A percentile compares a stretch with the other conserved stretches of the same genome.
Evolutionary conservation across 192 early-diverging fungal species (phyloP).

Genomic region (Entomortierella beljakovae): DNA sequence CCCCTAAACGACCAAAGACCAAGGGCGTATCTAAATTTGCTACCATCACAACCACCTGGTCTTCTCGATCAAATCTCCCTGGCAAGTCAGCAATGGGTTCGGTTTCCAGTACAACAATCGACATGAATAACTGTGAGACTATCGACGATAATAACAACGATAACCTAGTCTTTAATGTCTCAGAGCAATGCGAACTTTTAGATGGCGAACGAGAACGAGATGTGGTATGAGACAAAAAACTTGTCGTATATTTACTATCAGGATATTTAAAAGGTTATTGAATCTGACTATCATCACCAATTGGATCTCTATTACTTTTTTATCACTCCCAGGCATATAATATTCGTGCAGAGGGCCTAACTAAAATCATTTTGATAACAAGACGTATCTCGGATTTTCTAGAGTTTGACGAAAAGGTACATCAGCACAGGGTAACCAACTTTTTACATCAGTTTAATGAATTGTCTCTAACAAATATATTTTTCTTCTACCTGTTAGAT

Average conservation of each 20-base stretch:
- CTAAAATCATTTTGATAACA: conserved; percentile 49
- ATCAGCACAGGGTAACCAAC: too few relatives aligned
- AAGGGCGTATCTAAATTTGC: conserved; percentile 49
- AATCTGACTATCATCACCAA: too few relatives aligned
- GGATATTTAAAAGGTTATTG: background rate
- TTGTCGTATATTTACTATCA: conserved; percentile 8
- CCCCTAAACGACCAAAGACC: conserved; percentile 23
- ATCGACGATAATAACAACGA: conserved; percentile 6
- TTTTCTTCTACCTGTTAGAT: conserved; percentile 18
- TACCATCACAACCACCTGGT: conserved; percentile 40
- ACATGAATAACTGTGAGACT: conserved; percentile 34
- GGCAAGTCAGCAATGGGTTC: conserved; percentile 17
- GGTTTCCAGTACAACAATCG: conserved; percentile 33
- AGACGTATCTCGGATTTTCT: conserved; percentile 64
- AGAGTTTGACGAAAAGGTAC: conserved; percentile 64
- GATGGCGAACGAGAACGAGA: conserved; percentile 57
- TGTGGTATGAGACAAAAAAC: conserved; percentile 49
- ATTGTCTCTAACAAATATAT: background rate
- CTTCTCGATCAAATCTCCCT: conserved; percentile 24
- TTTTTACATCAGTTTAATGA: too few relatives aligned
- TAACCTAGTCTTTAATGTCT: conserved; percentile 37
- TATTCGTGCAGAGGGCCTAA: conserved; percentile 53
- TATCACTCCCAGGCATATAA: conserved; percentile 43
- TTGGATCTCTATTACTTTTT: background rate
- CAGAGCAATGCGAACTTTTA: conserved; percentile 39